Evolutionary conservation across 1,284 basidiomycete genomes (phyloP).

Genomic region (Pyrrhoderma noxium): DNA sequence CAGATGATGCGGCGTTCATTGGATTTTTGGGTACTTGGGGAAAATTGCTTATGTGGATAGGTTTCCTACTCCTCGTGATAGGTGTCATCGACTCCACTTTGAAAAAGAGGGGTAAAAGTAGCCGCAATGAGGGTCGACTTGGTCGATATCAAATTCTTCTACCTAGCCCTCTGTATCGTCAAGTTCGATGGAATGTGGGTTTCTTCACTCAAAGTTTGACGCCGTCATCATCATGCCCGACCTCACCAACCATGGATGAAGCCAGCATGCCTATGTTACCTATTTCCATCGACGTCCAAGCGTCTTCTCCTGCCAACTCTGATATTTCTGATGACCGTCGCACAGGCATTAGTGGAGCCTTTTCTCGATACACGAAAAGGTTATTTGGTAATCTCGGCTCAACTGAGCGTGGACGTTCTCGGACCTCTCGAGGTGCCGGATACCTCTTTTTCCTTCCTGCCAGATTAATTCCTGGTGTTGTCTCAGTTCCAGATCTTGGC

Average conservation of each 20-base stretch:
- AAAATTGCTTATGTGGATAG: constrained; percentile 78
- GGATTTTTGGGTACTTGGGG: constrained; percentile 85
- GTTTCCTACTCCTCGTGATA: constrained; percentile 60
- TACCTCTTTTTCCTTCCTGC: constrained; percentile 68
- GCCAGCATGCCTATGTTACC: constrained; percentile 54
- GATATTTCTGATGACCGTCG: constrained; percentile 34
- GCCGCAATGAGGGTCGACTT: constrained; percentile 45
- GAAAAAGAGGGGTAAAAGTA: constrained; percentile 35
- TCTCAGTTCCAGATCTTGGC: constrained; percentile 35
- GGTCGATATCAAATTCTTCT: constrained; percentile 70
- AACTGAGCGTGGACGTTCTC: constrained; percentile 35
- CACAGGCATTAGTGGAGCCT: constrained; percentile 34
- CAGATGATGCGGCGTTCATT: constrained; percentile 91
- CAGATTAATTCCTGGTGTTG: constrained; percentile 54
- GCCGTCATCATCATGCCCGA: constrained; percentile 35
- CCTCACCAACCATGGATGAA: constrained; percentile 39
- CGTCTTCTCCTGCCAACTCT: constrained; percentile 49
- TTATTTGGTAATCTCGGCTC: constrained; percentile 38
- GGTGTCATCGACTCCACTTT: constrained; percentile 58
- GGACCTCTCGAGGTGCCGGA: constrained; percentile 41
- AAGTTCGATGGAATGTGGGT: constrained; percentile 64
- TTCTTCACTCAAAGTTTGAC: constrained; percentile 45
- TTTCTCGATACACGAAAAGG: constrained; percentile 49
- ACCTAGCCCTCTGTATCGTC: constrained; percentile 59
- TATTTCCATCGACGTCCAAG: constrained; percentile 49